Evolutionary conservation across 2,329 filamentous ascomycete species (phyloP).

Genomic region (Chaetothyriales sp.): DNA sequence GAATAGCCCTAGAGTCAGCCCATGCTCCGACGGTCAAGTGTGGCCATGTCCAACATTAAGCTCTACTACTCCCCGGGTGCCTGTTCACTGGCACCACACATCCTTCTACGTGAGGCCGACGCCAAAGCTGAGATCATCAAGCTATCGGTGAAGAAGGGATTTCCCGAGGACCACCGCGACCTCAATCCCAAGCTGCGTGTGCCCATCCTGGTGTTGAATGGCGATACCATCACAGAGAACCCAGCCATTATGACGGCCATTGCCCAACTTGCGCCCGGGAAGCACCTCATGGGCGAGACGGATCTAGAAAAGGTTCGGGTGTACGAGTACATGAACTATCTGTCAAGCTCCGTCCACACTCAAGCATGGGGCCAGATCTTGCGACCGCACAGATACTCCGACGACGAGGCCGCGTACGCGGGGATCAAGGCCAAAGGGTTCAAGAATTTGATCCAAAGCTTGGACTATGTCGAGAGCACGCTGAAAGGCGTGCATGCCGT

Average conservation of each 20-base stretch:
- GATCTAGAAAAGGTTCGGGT: conserved; percentile 20
- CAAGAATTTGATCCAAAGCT: conserved; percentile 17
- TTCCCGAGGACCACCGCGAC: conserved; percentile 11
- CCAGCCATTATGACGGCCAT: conserved; percentile 23
- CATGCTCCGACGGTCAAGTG: too few relatives aligned
- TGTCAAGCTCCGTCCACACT: conserved; percentile 23
- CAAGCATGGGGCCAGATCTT: conserved; percentile 19
- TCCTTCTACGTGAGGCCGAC: conserved; percentile 20
- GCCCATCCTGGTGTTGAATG: conserved; percentile 21
- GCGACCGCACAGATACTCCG: conserved; percentile 18
- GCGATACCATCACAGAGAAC: conserved; percentile 22
- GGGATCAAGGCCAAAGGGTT: conserved; percentile 16
- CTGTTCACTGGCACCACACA: conserved; percentile 23
- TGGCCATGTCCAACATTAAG: conserved; percentile 15
- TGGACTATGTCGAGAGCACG: conserved; percentile 19
- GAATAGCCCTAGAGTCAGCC: too few relatives aligned
- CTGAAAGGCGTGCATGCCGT: conserved; percentile 18
- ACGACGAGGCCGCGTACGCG: conserved; percentile 11
- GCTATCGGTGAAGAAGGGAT: conserved; percentile 6
- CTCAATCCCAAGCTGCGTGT: conserved; percentile 24
- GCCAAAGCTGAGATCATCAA: conserved; percentile 12
- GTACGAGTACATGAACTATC: conserved; percentile 26
- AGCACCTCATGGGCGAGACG: conserved; percentile 20
- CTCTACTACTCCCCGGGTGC: conserved; percentile 20
- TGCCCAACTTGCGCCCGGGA: conserved; percentile 20